These are phyloP conservation scores for Claviceps pazoutovae DNA, from an alignment of 2,329 filamentous ascomycete genomes.

Conservation along the genomic window DNA sequence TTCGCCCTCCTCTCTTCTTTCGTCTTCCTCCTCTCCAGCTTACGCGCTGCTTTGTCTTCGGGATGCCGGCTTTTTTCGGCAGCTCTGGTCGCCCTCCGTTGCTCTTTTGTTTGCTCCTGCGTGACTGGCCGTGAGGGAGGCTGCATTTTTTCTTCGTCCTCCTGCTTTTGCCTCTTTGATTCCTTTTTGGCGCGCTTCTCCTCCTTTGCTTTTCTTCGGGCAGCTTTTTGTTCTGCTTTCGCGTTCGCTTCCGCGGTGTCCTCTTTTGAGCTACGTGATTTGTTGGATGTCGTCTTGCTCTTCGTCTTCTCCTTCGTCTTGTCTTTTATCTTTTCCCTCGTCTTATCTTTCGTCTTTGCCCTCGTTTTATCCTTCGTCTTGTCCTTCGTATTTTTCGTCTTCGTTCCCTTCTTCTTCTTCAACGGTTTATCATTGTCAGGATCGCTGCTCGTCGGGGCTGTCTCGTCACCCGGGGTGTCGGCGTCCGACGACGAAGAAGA, in stretches of 20 bases:
- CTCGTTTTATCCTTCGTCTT: constrained; percentile 10
- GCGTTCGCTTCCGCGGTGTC: not conserved
- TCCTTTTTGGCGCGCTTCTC: constrained; percentile 5
- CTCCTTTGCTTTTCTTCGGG: not conserved
- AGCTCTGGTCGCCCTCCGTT: constrained; percentile 23
- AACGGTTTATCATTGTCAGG: constrained; percentile 15
- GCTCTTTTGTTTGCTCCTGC: constrained; percentile 25
- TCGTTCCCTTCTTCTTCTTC: not conserved
- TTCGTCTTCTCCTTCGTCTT: constrained; percentile 12
- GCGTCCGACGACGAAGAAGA: constrained; percentile 11
- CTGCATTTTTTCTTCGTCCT: not conserved
- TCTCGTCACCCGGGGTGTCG: constrained; percentile 17
- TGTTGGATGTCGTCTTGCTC: not conserved
- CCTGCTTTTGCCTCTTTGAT: constrained; percentile 16
- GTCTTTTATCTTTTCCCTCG: not conserved
- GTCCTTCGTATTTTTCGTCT: not conserved
- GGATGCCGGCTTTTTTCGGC: constrained; percentile 17
- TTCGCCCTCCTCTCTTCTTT: constrained; percentile 31
- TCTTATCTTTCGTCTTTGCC: constrained; percentile 6
- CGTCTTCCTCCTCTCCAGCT: constrained; percentile 9
- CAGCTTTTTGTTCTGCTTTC: not conserved
- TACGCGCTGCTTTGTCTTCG: constrained; percentile 12
- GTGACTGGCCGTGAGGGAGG: not conserved
- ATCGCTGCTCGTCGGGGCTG: constrained; percentile 8
- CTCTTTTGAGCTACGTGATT: not conserved